These are phyloP conservation scores for Mucor indicus DNA, from an alignment of 371 early-diverging fungal genomes.

Conservation along the genomic window DNA sequence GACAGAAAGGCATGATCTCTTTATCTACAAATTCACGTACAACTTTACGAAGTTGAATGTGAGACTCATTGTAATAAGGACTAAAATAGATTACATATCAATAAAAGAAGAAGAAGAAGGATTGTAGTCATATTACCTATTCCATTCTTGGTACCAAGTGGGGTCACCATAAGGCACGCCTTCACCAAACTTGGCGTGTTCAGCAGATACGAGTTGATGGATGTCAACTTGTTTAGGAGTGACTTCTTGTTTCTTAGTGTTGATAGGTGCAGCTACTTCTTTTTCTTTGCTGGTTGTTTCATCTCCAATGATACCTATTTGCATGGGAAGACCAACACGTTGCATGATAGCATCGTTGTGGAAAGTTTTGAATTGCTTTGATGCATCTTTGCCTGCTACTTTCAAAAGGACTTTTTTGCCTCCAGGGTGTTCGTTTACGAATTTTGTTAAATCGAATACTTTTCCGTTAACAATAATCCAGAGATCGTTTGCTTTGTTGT, in stretches of 20 bases:
- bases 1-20: slow-evolving; percentile 78
- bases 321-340: slow-evolving; percentile 54
- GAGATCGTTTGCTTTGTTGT: slow-evolving; percentile 72
- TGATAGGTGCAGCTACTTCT: slow-evolving; percentile 1
- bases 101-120: background rate
- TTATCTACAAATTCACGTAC: slow-evolving; percentile 78
- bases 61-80: slow-evolving; percentile 79
- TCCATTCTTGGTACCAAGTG: slow-evolving; percentile 79
- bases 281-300: slow-evolving; percentile 21
- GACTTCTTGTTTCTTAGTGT: no score
- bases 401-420: background rate
- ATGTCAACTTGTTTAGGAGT: background rate
- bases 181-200: slow-evolving; percentile 64
- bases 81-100: slow-evolving; percentile 12
- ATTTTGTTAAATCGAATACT: slow-evolving; percentile 83
- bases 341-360: slow-evolving; percentile 66
- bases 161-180: slow-evolving; percentile 84
- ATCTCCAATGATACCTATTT: slow-evolving; percentile 58
- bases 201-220: slow-evolving; percentile 5
- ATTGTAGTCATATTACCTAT: slow-evolving; percentile 44
- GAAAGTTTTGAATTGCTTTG: slow-evolving; percentile 86
- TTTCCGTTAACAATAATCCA: slow-evolving; percentile 89
- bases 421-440: slow-evolving; percentile 74
- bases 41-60: slow-evolving; percentile 64
- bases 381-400: slow-evolving; percentile 79